Percentiles rank a stretch among this genome's conserved stretches.
Evolutionary conservation across 2,329 filamentous ascomycete genomes (phyloP).

Genomic region (Aspergillus calidoustus): DNA sequence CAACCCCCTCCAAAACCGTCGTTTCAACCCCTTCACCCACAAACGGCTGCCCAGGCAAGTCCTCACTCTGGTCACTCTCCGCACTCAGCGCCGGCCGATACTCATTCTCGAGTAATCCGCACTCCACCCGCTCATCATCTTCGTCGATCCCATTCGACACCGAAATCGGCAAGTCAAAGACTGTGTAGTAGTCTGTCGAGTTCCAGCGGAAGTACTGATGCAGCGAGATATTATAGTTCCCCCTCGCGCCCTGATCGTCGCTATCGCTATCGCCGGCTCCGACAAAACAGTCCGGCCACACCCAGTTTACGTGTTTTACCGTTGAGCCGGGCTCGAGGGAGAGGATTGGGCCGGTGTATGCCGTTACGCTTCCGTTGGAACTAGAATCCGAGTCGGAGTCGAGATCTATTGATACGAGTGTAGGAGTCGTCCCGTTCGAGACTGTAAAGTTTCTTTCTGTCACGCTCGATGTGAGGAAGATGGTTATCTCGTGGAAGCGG

Average conservation of each 20-base stretch:
- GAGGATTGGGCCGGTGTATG: slow-evolving; percentile 66
- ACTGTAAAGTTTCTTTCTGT: slow-evolving; percentile 70
- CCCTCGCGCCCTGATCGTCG: slow-evolving; percentile 57
- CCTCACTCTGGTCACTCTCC: slow-evolving; percentile 24
- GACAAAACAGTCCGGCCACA: slow-evolving; percentile 71
- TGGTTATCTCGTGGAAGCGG: slow-evolving; percentile 66
- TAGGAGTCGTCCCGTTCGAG: slow-evolving; percentile 60
- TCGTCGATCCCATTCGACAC: slow-evolving; percentile 66
- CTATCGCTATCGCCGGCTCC: slow-evolving; percentile 62
- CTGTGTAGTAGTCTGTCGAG: slow-evolving; percentile 66
- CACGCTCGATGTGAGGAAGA: slow-evolving; percentile 69
- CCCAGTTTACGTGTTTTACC: slow-evolving; percentile 75
- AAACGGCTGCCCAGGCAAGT: slow-evolving; percentile 32
- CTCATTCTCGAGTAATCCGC: slow-evolving; percentile 31
- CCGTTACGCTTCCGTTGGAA: slow-evolving; percentile 40
- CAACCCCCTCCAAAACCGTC: background rate
- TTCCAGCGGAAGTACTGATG: slow-evolving; percentile 72
- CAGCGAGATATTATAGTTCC: slow-evolving; percentile 73
- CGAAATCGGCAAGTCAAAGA: slow-evolving; percentile 71
- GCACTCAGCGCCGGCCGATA: slow-evolving; percentile 20
- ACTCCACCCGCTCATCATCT: slow-evolving; percentile 29
- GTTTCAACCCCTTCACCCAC: slow-evolving; percentile 9
- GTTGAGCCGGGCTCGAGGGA: slow-evolving; percentile 67
- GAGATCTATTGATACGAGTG: background rate
- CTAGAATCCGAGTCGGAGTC: background rate